Evolutionary conservation across 164 flowering plant genomes (phyloP), one percentile per base, ranked within the genome.

Genomic region (Chimonanthus praecox): DNA sequence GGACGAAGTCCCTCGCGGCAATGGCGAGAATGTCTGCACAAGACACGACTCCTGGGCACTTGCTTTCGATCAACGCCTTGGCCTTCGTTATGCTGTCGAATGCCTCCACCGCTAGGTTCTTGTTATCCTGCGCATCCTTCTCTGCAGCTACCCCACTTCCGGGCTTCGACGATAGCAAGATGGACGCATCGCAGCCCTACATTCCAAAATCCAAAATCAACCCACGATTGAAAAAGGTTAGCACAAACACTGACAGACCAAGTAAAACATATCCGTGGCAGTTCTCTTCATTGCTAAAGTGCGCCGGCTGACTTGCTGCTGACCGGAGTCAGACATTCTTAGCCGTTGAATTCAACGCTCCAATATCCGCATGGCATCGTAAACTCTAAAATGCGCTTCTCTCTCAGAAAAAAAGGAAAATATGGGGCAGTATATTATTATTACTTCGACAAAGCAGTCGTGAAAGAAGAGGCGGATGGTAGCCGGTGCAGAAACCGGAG

Each of bases 401-500:
- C 18, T n/a, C 51, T 47, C 3, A 4, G 2, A 4, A 47, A 9
- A 3, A 3, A 3, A 11, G 9, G 7, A 69, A 49, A 69, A 49
- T 20, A 51, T 4, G 75, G 1, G 58, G 6, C 2, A 13, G 2
- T 21, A 16, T 43, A 4, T 7, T 13, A 6, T 2, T 33, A 20
- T 73, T 87, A 90, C 99, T 46, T 90, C 87, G 9, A 95, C 97
- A 61, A 95, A 95, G 86, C 99, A 95, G 79, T 93, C 99, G 60
- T 93, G 96, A 88, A 95, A 95, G 91, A 95, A 93, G 78, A 95
- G 94, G 70, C 99, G 94, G 62, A 95, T 87, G 60, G 99, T 93
- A 63, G 97, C 91, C 0, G 99, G 94, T 0, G 79, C 97, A 6
- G 93, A 80, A 49, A 86, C 77, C 0, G 98, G 98, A 0, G 90